Conservation (phyloP, 2,329 filamentous ascomycete genomes). For the Pestalotiopsis sp. region DNA sequence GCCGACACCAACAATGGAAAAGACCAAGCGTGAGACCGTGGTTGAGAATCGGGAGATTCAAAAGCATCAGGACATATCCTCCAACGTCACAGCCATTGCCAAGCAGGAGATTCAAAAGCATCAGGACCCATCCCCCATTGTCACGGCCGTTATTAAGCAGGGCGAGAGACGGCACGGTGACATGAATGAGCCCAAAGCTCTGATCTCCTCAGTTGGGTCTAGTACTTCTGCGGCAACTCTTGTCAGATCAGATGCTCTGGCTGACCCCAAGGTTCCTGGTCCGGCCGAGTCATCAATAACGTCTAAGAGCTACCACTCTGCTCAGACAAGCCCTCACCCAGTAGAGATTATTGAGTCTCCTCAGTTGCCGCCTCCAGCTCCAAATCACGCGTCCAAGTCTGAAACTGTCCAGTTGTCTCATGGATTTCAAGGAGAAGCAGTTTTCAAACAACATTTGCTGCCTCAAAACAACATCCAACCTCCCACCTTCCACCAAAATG, state of each 20-base stretch:
- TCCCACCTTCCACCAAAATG: neutral
- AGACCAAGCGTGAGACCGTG: neutral
- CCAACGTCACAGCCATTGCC: too few relatives aligned
- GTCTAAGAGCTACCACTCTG: neutral
- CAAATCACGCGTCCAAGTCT: too few relatives aligned
- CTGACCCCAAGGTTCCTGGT: neutral
- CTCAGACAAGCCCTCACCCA: too few relatives aligned
- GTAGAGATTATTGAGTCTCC: too few relatives aligned
- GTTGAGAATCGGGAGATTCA: neutral
- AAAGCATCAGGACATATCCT: neutral
- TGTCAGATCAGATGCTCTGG: neutral
- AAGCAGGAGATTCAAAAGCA: neutral
- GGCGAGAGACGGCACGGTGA: neutral
- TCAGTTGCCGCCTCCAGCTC: too few relatives aligned
- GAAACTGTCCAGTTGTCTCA: neutral
- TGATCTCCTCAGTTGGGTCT: neutral
- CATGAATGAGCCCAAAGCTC: neutral
- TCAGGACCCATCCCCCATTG: neutral
- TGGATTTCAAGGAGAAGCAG: neutral
- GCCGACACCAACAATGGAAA: neutral
- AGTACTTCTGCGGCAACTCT: neutral
- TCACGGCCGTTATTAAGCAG: neutral
- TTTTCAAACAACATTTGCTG: neutral
- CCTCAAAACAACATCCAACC: neutral
- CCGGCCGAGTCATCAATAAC: neutral